These are phyloP conservation scores for Plasmodium cynomolgi DNA, from an alignment of 169 alveolate species.

Conservation along the genomic window DNA sequence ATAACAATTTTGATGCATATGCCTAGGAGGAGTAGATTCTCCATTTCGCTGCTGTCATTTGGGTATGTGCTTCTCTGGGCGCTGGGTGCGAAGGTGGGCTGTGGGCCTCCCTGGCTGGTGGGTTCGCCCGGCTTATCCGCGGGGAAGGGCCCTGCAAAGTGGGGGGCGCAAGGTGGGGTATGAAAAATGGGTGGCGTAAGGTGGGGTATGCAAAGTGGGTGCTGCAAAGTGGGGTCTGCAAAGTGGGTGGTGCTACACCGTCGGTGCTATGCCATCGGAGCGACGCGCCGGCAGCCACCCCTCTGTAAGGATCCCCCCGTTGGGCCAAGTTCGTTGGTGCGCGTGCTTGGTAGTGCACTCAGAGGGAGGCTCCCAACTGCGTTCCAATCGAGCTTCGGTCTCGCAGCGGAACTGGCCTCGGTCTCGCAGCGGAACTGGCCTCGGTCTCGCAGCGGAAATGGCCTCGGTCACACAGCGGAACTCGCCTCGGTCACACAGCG, in stretches of 20 bases:
- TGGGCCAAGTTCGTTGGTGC: background rate
- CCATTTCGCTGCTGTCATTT: constrained; percentile 11
- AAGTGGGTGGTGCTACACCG: background rate
- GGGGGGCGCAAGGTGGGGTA: background rate
- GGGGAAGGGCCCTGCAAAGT: background rate
- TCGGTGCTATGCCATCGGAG: background rate
- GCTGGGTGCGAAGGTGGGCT: background rate
- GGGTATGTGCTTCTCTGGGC: background rate
- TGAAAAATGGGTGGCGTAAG: too few relatives aligned
- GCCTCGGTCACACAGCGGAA: too few relatives aligned
- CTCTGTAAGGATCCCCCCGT: background rate
- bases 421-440: background rate
- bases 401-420: background rate
- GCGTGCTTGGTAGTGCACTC: background rate
- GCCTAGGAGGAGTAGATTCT: constrained; percentile 24
- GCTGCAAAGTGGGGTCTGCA: too few relatives aligned
- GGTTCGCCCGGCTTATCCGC: background rate
- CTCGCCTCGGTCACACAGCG: too few relatives aligned
- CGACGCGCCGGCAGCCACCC: background rate
- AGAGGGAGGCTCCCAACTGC: too few relatives aligned
- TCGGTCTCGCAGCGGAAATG: too few relatives aligned
- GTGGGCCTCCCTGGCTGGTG: background rate
- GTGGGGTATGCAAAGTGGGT: too few relatives aligned
- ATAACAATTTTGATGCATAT: constrained; percentile 57
- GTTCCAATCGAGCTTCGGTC: too few relatives aligned